Percentiles rank a stretch among this genome's conserved stretches.
phyloP scores from a whole-genome alignment of 306 rosid species.

The Vigna unguiculata region DNA sequence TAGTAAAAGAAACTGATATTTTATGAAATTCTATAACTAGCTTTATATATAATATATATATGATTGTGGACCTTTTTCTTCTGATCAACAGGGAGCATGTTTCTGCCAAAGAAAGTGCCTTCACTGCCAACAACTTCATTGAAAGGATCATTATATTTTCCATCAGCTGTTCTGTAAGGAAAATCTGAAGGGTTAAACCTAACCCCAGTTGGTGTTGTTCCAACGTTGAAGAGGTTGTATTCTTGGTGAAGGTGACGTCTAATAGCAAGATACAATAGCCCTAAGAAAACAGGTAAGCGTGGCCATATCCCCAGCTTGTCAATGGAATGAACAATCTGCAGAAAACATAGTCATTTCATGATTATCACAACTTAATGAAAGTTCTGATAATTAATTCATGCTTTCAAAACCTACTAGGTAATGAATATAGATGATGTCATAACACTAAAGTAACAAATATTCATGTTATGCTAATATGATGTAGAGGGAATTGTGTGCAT shows the following conservation, averaged over 20 bases:
- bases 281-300: constrained; percentile 57
- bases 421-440: no score
- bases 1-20: no score
- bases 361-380: no score
- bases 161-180: constrained; percentile 61
- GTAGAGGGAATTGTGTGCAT: neutral
- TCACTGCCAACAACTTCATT: constrained; percentile 59
- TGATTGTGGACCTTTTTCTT: constrained; percentile 50
- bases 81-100: constrained; percentile 57
- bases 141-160: constrained; percentile 64
- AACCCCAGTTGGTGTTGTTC: constrained; percentile 52
- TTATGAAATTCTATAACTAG: no score
- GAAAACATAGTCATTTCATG: neutral
- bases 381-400: no score
- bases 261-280: constrained; percentile 47
- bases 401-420: no score
- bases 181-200: constrained; percentile 57
- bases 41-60: neutral
- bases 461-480: neutral
- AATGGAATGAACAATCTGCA: constrained; percentile 61
- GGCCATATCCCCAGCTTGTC: constrained; percentile 72
- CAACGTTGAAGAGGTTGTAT: constrained; percentile 68
- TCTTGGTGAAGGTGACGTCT: constrained; percentile 60
- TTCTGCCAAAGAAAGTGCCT: constrained; percentile 69
- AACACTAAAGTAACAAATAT: neutral